These are phyloP conservation scores for Mycena polygramma DNA, from an alignment of 768 basidiomycete genomes.

Conservation along the genomic window DNA sequence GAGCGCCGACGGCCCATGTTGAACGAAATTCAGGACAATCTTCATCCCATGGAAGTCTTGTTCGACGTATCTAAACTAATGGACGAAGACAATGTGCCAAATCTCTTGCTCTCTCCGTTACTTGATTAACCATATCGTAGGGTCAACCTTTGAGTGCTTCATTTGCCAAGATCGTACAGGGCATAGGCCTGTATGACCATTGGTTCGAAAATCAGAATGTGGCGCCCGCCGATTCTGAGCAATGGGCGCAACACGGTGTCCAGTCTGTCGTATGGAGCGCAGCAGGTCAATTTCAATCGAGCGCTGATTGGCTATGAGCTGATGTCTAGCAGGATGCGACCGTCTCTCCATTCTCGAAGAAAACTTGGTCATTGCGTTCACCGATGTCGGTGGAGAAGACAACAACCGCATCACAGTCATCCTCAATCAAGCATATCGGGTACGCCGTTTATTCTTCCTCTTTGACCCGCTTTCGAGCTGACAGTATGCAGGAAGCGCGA, in stretches of 20 bases:
- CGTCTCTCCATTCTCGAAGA: conserved; percentile 76
- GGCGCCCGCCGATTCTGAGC: conserved; percentile 65
- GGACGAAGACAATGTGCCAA: conserved; percentile 69
- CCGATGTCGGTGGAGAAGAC: conserved; percentile 67
- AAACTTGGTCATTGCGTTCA: conserved; percentile 76
- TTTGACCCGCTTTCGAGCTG: neutral
- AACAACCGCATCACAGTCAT: conserved; percentile 71
- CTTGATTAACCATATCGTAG: conserved; percentile 48
- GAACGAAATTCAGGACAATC: conserved; percentile 81
- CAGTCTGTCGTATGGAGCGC: conserved; percentile 81
- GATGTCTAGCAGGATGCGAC: conserved; percentile 67
- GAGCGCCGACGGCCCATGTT: conserved; percentile 63
- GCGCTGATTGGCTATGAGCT: neutral
- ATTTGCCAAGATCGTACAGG: conserved; percentile 77
- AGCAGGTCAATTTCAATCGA: conserved; percentile 60
- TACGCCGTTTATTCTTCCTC: conserved; percentile 44
- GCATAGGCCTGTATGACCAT: conserved; percentile 76
- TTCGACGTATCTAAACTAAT: conserved; percentile 85
- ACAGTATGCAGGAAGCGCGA: conserved; percentile 66
- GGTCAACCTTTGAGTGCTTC: conserved; percentile 78
- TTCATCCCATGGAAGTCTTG: conserved; percentile 82
- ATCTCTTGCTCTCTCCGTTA: conserved; percentile 7
- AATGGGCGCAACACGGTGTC: conserved; percentile 81
- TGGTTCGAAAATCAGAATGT: conserved; percentile 73
- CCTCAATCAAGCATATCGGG: conserved; percentile 79